These are phyloP conservation scores for Microdochium bolleyi DNA, from an alignment of 2,329 filamentous ascomycete genomes.

Conservation along the genomic window DNA sequence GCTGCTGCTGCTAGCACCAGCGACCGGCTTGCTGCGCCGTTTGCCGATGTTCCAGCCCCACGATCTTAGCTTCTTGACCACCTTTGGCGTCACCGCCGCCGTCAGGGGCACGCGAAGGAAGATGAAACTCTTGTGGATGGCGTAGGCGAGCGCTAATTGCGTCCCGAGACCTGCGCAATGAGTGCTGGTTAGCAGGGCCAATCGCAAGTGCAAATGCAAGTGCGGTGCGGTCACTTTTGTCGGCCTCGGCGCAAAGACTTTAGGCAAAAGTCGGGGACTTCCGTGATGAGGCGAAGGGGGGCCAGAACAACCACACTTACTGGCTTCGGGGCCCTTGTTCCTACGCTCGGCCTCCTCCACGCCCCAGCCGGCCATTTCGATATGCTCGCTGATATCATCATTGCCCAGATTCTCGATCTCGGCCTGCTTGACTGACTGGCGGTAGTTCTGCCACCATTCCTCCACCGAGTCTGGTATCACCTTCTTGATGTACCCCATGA, in stretches of 20 bases:
- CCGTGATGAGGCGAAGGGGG: too few species aligned
- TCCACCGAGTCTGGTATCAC: slow-evolving; percentile 54
- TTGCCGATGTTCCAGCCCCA: slow-evolving; percentile 97
- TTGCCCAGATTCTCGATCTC: slow-evolving; percentile 34
- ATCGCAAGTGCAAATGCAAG: too few species aligned
- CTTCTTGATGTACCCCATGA: slow-evolving; percentile 51
- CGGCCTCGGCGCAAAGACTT: background rate
- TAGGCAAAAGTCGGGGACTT: background rate
- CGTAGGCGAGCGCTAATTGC: slow-evolving; percentile 87
- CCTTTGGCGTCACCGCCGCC: slow-evolving; percentile 82
- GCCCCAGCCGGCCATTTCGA: slow-evolving; percentile 49
- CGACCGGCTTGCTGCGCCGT: slow-evolving; percentile 28
- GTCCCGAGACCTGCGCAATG: slow-evolving; percentile 53
- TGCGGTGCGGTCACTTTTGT: background rate
- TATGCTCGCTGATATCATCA: slow-evolving; percentile 33
- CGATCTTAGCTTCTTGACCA: slow-evolving; percentile 77
- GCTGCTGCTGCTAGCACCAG: too few species aligned
- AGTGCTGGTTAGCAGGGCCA: background rate
- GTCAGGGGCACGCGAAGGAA: slow-evolving; percentile 92
- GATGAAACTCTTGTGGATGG: slow-evolving; percentile 96
- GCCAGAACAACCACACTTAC: slow-evolving; percentile 51
- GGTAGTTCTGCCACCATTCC: slow-evolving; percentile 41
- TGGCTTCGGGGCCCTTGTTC: slow-evolving; percentile 56
- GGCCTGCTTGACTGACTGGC: slow-evolving; percentile 35
- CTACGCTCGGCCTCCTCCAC: slow-evolving; percentile 55